These are phyloP conservation scores for Diaporthe batatas DNA, from an alignment of 2,329 filamentous ascomycete species.

Conservation along the genomic window DNA sequence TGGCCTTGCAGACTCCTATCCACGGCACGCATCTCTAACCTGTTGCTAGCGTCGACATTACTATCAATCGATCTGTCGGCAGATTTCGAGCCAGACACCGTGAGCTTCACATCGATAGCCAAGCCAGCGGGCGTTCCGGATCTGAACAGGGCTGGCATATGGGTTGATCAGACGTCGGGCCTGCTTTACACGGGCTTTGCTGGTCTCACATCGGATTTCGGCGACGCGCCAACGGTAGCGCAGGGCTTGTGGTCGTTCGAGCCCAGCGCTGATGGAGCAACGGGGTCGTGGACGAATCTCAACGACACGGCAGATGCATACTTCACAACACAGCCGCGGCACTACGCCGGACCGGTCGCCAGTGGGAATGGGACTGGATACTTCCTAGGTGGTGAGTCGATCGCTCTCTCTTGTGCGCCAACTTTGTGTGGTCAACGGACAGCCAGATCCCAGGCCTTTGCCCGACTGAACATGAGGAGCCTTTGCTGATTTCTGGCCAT, in stretches of 20 bases:
- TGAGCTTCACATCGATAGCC: background rate
- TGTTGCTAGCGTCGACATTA: background rate
- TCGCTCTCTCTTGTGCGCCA: no score
- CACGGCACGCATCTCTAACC: background rate
- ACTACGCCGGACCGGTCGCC: slow-evolving; percentile 21
- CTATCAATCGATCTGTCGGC: slow-evolving; percentile 21
- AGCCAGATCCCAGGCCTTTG: background rate
- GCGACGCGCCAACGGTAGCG: slow-evolving; percentile 13
- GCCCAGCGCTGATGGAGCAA: slow-evolving; percentile 25
- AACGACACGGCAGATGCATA: slow-evolving; percentile 19
- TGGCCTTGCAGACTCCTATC: background rate
- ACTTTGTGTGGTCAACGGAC: no score
- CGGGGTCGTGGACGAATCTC: slow-evolving; percentile 38
- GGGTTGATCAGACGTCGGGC: slow-evolving; percentile 12
- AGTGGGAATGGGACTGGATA: slow-evolving; percentile 38
- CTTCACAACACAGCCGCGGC: slow-evolving; percentile 14
- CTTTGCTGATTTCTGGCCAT: background rate
- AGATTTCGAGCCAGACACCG: slow-evolving; percentile 28
- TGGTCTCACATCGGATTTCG: slow-evolving; percentile 2
- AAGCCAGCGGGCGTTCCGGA: slow-evolving; percentile 34
- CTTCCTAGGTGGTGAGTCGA: slow-evolving; percentile 31
- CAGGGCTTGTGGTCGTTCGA: slow-evolving; percentile 37
- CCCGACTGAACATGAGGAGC: background rate
- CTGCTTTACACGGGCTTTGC: slow-evolving; percentile 37
- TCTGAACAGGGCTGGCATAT: slow-evolving; percentile 17